These are phyloP conservation scores for Fusarium tricinctum DNA, from an alignment of 2,329 filamentous ascomycete genomes.

Conservation along the genomic window DNA sequence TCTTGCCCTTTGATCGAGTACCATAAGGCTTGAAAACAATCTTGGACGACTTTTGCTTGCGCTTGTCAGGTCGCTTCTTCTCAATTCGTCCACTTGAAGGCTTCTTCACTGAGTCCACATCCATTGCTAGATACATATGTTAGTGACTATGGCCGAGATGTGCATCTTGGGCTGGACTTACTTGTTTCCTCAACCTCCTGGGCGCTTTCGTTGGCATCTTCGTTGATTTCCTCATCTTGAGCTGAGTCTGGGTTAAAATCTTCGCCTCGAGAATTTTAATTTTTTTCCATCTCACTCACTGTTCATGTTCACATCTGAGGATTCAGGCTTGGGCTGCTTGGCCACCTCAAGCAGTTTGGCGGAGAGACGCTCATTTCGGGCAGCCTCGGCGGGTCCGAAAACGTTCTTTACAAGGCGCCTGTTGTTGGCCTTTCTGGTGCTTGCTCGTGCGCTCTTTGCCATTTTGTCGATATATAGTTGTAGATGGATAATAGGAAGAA, in stretches of 20 bases:
- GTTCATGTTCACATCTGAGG: conserved; percentile 65
- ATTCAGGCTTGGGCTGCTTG: conserved; percentile 78
- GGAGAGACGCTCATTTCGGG: conserved; percentile 84
- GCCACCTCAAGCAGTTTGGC: conserved; percentile 87
- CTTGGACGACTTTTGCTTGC: conserved; percentile 66
- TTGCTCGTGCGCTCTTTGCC: conserved; percentile 89
- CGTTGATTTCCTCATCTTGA: conserved; percentile 49
- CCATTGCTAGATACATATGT: conserved; percentile 62
- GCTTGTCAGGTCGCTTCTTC: conserved; percentile 71
- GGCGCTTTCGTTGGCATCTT: conserved; percentile 52
- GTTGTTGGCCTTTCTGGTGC: conserved; percentile 85
- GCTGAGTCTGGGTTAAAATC: conserved; percentile 38
- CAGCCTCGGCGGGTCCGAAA: conserved; percentile 85
- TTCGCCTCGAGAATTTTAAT: not conserved
- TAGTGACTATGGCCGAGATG: conserved; percentile 23
- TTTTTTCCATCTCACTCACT: conserved; percentile 45
- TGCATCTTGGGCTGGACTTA: conserved; percentile 32
- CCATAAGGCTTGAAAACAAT: conserved; percentile 74
- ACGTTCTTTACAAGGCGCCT: conserved; percentile 82
- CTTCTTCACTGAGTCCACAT: conserved; percentile 67
- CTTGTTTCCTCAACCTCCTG: conserved; percentile 45
- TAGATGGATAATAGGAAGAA: conserved; percentile 22
- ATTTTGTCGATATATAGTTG: conserved; percentile 64
- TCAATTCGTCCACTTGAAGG: conserved; percentile 55
- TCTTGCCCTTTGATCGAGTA: conserved; percentile 63